These are phyloP conservation scores for Cryptomeria japonica DNA, from an alignment of 75 land plant genomes.

Conservation along the genomic window DNA sequence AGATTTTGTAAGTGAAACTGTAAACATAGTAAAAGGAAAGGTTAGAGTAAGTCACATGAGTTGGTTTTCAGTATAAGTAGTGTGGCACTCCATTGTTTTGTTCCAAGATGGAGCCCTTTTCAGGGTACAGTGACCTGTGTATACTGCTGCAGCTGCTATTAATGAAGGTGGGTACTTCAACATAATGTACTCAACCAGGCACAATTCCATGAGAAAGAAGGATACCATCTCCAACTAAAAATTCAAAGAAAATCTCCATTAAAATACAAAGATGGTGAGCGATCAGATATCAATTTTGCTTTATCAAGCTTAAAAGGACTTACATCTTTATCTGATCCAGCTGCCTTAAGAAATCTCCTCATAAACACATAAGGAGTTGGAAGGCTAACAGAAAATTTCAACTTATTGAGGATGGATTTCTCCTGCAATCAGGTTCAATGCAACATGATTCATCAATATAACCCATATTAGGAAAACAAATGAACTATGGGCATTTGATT, in stretches of 20 bases:
- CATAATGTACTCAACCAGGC: slow-evolving; percentile 48
- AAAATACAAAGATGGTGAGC: not conserved
- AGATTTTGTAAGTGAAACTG: not conserved
- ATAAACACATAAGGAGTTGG: slow-evolving; percentile 55
- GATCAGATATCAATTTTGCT: not conserved
- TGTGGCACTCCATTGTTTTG: slow-evolving; percentile 27
- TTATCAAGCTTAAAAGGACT: not conserved
- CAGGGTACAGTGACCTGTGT: slow-evolving; percentile 34
- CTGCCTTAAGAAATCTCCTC: slow-evolving; percentile 42
- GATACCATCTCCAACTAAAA: slow-evolving; percentile 39
- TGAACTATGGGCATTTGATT: not conserved
- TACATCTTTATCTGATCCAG: slow-evolving; percentile 26
- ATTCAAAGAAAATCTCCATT: not conserved
- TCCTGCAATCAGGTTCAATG: slow-evolving; percentile 23
- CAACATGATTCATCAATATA: not conserved
- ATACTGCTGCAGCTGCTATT: slow-evolving; percentile 52
- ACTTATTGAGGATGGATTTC: slow-evolving; percentile 33
- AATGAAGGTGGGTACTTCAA: slow-evolving; percentile 36
- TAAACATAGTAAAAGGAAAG: not conserved
- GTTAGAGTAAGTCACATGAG: slow-evolving; percentile 20
- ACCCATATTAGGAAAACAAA: not conserved
- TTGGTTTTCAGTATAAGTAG: slow-evolving; percentile 39
- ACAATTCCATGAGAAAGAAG: slow-evolving; percentile 40
- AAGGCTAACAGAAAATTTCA: slow-evolving; percentile 33
- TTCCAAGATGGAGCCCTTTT: slow-evolving; percentile 29